These are phyloP conservation scores for Hamamelis virginiana DNA, from an alignment of 164 flowering plant genomes.

Conservation along the genomic window DNA sequence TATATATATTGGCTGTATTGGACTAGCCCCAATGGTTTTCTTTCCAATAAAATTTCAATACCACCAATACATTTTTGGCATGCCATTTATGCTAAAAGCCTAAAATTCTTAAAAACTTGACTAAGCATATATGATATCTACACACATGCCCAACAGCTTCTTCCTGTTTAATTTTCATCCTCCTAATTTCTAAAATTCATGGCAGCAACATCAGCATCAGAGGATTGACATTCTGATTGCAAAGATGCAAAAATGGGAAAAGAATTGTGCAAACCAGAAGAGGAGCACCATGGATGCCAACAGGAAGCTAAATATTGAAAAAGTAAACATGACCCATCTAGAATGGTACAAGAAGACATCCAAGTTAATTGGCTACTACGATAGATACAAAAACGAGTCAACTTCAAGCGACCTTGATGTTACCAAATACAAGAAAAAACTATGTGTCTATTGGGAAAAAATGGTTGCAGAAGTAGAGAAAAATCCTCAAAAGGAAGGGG, in stretches of 20 bases:
- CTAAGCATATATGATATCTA: too few species aligned
- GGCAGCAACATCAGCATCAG: conserved; percentile 12
- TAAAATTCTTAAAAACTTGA: too few species aligned
- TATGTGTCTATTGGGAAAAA: conserved; percentile 39
- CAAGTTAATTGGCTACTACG: conserved; percentile 43
- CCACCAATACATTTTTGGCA: too few species aligned
- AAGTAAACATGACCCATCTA: conserved; percentile 30
- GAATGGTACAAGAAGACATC: conserved; percentile 51
- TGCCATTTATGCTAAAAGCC: too few species aligned
- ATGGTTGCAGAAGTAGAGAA: conserved; percentile 31
- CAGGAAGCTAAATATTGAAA: conserved; percentile 30
- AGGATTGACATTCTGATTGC: conserved; percentile 1
- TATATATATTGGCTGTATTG: too few species aligned
- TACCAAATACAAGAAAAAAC: conserved; percentile 12
- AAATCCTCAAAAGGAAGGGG: conserved; percentile 37
- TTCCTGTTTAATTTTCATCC: too few species aligned
- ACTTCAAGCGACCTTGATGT: conserved; percentile 11
- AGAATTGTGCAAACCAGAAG: neutral
- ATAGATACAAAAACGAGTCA: conserved; percentile 23
- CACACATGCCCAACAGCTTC: too few species aligned
- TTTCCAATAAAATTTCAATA: too few species aligned
- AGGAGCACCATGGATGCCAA: conserved; percentile 10
- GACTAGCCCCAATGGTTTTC: too few species aligned
- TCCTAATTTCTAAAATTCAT: neutral
- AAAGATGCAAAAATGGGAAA: conserved; percentile 13